phyloP scores from a whole-genome alignment of 2,329 filamentous ascomycete species.

The Zymoseptoria pseudotritici region DNA sequence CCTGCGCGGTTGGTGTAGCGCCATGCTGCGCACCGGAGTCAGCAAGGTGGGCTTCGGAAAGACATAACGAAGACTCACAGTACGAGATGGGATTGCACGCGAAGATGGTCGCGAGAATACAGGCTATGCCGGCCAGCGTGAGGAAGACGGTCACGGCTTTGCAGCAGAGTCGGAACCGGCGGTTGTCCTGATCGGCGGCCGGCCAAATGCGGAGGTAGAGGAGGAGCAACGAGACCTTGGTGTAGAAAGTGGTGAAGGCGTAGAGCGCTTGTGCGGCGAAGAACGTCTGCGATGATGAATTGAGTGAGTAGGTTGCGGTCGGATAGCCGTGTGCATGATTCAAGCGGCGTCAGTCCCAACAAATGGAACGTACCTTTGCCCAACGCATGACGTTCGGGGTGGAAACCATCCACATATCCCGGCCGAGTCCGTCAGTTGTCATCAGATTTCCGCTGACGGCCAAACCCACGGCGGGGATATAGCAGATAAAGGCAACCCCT shows the following conservation, averaged over 20 bases:
- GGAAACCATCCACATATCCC: not conserved
- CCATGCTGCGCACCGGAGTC: not conserved
- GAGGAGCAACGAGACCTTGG: constrained; percentile 8
- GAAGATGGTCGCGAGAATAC: constrained; percentile 6
- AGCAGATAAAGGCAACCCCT: not conserved
- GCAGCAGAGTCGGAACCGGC: constrained; percentile 6
- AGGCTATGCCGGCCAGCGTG: constrained; percentile 2
- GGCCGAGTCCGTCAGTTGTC: not conserved
- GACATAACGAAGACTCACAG: not conserved
- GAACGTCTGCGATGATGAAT: constrained; percentile 2
- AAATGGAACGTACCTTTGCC: not conserved
- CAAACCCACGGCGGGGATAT: not conserved
- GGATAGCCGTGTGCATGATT: not conserved
- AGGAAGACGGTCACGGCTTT: constrained; percentile 1
- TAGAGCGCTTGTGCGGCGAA: constrained; percentile 8
- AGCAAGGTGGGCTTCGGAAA: not conserved
- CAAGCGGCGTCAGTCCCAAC: not conserved
- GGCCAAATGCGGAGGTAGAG: constrained; percentile 11
- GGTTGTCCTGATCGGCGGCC: not conserved
- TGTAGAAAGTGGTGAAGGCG: constrained; percentile 4
- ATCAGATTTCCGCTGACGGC: not conserved
- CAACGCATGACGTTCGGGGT: not conserved
- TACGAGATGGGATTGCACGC: constrained; percentile 7
- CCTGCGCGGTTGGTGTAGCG: not conserved
- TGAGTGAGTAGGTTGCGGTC: not conserved